Evolutionary conservation across 179 eudicot genomes (phyloP).

Genomic region (Drosera spatulata): DNA sequence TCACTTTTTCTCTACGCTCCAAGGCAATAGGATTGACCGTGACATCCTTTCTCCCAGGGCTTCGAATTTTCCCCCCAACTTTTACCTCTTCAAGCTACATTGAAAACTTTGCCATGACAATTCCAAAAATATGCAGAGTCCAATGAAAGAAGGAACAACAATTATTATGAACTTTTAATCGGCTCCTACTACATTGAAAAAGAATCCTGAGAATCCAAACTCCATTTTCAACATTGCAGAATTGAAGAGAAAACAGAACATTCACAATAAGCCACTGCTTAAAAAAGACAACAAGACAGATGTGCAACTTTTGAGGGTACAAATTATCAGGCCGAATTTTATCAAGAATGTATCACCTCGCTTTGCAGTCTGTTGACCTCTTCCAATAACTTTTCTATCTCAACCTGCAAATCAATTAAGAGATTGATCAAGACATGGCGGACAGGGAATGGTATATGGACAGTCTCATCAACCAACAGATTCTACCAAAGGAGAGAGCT

Average conservation of each 20-base stretch:
- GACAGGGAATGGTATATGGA: too few species aligned
- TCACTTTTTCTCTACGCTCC: slow-evolving; percentile 80
- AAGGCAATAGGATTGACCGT: slow-evolving; percentile 51
- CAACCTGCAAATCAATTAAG: slow-evolving; percentile 45
- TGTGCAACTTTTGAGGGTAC: too few species aligned
- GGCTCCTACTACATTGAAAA: too few species aligned
- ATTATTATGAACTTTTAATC: not conserved
- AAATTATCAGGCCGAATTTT: not conserved
- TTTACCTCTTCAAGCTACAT: slow-evolving; percentile 63
- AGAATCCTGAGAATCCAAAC: too few species aligned
- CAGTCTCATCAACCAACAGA: too few species aligned
- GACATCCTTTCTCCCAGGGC: slow-evolving; percentile 13
- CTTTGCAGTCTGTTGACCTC: slow-evolving; percentile 51
- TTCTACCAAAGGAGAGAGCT: too few species aligned
- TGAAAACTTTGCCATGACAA: slow-evolving; percentile 1
- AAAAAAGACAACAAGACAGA: not conserved
- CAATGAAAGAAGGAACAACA: not conserved
- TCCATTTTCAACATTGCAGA: too few species aligned
- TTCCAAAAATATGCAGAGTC: not conserved
- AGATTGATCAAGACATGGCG: too few species aligned
- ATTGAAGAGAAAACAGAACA: not conserved
- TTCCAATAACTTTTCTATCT: slow-evolving; percentile 41
- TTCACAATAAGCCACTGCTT: not conserved
- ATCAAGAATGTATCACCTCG: slow-evolving; percentile 23
- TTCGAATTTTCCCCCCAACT: slow-evolving; percentile 17